Conservation (phyloP, 345 rosid genomes). For the Gossypium stocksii region DNA sequence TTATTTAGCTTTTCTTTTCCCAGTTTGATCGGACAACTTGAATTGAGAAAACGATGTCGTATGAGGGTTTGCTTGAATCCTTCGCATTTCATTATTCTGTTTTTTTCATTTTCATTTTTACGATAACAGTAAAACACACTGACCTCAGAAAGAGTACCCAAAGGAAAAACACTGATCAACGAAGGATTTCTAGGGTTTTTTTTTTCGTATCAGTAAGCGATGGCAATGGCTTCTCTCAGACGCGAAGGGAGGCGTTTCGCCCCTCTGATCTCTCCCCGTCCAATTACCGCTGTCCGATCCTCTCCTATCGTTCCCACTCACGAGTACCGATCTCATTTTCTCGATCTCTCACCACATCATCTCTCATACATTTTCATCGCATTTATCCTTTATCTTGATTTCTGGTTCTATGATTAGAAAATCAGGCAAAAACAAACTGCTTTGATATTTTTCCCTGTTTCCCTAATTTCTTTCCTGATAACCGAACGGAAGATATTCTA, state of each 20-base stretch:
- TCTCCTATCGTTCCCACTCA: conserved; percentile 26
- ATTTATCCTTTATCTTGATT: not conserved
- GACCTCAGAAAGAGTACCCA: not conserved
- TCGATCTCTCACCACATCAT: not conserved
- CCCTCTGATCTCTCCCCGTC: conserved; percentile 52
- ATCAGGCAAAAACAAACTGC: not conserved
- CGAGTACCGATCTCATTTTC: conserved; percentile 32
- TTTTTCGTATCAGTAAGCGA: conserved; percentile 16
- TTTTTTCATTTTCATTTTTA: not conserved
- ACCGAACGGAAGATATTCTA: not conserved
- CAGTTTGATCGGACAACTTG: not conserved
- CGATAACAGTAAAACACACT: not conserved
- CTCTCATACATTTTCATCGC: not conserved
- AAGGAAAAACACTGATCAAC: conserved; percentile 5
- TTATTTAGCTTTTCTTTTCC: too few relatives aligned
- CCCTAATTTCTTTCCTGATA: not conserved
- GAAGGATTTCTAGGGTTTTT: conserved; percentile 18
- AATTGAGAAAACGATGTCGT: not conserved
- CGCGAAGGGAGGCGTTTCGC: conserved; percentile 80
- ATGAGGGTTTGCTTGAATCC: not conserved
- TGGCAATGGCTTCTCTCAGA: conserved; percentile 75
- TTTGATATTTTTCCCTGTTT: not conserved
- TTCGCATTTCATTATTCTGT: not conserved
- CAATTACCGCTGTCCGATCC: conserved; percentile 46
- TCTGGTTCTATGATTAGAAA: not conserved